Evolutionary conservation across 331 rosid species (phyloP).

Genomic region (Malus hybrid): DNA sequence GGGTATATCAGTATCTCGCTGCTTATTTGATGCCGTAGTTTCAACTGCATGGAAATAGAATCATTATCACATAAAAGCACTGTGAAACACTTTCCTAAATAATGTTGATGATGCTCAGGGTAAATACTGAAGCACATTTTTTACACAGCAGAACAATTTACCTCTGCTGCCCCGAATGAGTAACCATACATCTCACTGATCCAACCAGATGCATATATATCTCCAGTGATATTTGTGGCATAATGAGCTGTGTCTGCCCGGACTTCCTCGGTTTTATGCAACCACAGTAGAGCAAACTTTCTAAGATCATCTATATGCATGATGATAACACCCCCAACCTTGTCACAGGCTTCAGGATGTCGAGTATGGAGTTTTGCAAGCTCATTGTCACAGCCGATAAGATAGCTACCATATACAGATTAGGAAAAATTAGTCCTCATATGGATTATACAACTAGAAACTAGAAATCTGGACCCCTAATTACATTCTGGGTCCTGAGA

Average conservation of each 20-base stretch:
- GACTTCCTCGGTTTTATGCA: slow-evolving; percentile 95
- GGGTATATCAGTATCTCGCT: slow-evolving; percentile 75
- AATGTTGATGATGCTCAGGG: no score
- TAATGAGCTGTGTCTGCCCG: slow-evolving; percentile 96
- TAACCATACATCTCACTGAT: slow-evolving; percentile 99
- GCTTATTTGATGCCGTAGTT: slow-evolving; percentile 55
- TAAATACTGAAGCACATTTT: neutral
- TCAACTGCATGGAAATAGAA: slow-evolving; percentile 49
- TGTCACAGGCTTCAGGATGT: slow-evolving; percentile 97
- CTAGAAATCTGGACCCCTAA: neutral
- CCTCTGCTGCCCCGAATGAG: slow-evolving; percentile 99
- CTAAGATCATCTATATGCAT: slow-evolving; percentile 96
- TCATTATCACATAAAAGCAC: neutral
- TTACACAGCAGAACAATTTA: slow-evolving; percentile 14
- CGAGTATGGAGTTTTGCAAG: slow-evolving; percentile 86
- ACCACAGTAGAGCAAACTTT: slow-evolving; percentile 77
- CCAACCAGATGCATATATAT: slow-evolving; percentile 88
- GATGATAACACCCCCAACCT: slow-evolving; percentile 95
- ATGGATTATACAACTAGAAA: neutral
- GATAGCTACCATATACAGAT: slow-evolving; percentile 54
- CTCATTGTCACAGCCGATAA: slow-evolving; percentile 90
- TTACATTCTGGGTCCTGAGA: neutral
- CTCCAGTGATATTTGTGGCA: slow-evolving; percentile 89
- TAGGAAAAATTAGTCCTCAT: slow-evolving; percentile 1
- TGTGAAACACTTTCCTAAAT: neutral